Percentiles rank a stretch among this genome's conserved stretches.
phyloP scores from a whole-genome alignment of 176 grass and related monocot genomes.

The Saccharum officinarum region DNA sequence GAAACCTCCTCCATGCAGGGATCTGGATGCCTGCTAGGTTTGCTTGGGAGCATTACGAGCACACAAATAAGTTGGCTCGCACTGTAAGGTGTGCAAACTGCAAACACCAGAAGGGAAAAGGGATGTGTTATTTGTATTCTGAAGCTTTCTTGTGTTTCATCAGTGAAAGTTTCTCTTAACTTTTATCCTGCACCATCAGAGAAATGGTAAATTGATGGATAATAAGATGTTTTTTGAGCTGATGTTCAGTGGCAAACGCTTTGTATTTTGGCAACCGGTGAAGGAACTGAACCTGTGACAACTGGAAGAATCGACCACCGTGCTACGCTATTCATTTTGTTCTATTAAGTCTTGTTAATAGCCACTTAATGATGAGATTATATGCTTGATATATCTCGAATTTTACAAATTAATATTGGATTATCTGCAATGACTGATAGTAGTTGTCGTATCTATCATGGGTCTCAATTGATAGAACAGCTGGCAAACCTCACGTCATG shows the following conservation, averaged over 20 bases:
- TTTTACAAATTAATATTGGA: not conserved
- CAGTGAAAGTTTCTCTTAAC: constrained; percentile 3
- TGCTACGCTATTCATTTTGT: not conserved
- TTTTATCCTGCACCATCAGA: constrained; percentile 18
- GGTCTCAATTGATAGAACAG: no score
- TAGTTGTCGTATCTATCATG: no score
- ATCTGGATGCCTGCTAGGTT: constrained; percentile 87
- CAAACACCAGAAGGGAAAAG: not conserved
- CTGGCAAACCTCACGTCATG: no score
- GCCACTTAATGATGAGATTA: not conserved
- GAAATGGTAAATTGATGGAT: constrained; percentile 29
- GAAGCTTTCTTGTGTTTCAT: constrained; percentile 30
- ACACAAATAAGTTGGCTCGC: constrained; percentile 43
- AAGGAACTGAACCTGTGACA: constrained; percentile 1
- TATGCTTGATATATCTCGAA: not conserved
- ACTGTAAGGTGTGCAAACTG: constrained; percentile 36
- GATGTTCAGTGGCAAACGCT: constrained; percentile 9
- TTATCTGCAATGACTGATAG: not conserved
- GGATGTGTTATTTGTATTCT: constrained; percentile 24
- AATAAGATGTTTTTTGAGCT: constrained; percentile 13
- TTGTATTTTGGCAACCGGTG: constrained; percentile 1
- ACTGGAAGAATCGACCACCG: not conserved
- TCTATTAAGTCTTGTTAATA: not conserved
- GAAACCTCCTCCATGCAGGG: constrained; percentile 82
- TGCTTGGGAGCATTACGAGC: constrained; percentile 29